Conservation (phyloP, 2,329 filamentous ascomycete species). For the Fusarium praegraminearum region DNA sequence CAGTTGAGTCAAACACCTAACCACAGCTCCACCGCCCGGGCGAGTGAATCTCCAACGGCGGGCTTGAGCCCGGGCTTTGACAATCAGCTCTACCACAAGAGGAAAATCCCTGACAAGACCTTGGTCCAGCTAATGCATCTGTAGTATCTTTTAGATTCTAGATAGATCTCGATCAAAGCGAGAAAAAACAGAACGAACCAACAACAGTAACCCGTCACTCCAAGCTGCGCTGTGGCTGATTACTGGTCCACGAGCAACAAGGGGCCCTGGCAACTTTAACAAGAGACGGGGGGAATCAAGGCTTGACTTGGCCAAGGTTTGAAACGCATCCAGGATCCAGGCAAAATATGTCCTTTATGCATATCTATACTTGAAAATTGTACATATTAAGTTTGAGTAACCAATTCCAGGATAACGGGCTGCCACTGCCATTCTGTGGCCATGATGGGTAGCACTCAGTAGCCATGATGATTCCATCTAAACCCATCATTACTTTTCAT, state of each 20-base stretch:
- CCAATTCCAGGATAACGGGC: background rate
- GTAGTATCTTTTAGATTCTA: conserved; percentile 16
- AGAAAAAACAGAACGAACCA: conserved; percentile 40
- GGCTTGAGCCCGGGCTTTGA: conserved; percentile 1
- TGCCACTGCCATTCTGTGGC: background rate
- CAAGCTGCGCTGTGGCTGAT: background rate
- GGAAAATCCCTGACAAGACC: background rate
- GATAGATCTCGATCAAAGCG: conserved; percentile 45
- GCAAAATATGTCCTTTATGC: conserved; percentile 17
- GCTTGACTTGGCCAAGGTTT: conserved; percentile 5
- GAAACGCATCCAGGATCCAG: conserved; percentile 4
- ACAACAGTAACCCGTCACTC: conserved; percentile 8
- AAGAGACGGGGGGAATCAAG: conserved; percentile 5
- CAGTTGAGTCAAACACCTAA: conserved; percentile 19
- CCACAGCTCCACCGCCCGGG: conserved; percentile 5
- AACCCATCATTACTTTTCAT: conserved; percentile 32
- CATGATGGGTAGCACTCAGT: conserved; percentile 22
- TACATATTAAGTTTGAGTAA: background rate
- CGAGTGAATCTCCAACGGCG: conserved; percentile 12
- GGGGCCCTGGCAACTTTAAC: conserved; percentile 1
- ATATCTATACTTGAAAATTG: conserved; percentile 1
- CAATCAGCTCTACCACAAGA: background rate
- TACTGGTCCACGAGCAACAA: conserved; percentile 4
- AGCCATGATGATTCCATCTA: conserved; percentile 40
- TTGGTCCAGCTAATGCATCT: conserved; percentile 27